Base-by-base conservation (phyloP, 2,329 filamentous ascomycete genomes). In the Orbilia brochopaga region DNA sequence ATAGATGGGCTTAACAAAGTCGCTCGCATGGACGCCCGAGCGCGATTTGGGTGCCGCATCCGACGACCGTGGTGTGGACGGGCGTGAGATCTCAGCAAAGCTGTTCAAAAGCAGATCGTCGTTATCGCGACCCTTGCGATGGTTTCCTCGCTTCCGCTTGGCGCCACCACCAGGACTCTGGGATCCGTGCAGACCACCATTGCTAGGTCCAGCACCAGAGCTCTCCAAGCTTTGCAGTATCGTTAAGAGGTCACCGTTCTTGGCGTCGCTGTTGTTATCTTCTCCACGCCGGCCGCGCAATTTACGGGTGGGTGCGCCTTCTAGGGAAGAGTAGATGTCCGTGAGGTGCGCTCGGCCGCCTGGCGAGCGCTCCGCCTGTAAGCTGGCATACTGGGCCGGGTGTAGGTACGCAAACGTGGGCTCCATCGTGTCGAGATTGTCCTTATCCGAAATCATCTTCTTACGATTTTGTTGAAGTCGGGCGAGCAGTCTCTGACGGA, bases 111-210 rank as follows among this genome's bases (percentile, higher is more conserved):
- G 37, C 10, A 59, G 48, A 17, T 70, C 66, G 21, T 70, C 66
- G 30, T 57, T 70, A 46, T 70, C 66, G 40, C 66, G 66, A 17
- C 54, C 15, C 59, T 76, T 46, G 57, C 74, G 10, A 62, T 75
- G 19, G 44, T 76, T 53, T 53, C 72, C 56, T 64, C 64, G 19
- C 63, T 76, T 56, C 58, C 75, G 37, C 50, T 75, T 59, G 51
- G 73, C 19, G 54, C 74, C 19, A 65, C 76, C 27, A 66, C 75
- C 60, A 2, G 69, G 69, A n/a, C 69, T 73, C 32, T 65, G 60
- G 17, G 69, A 61, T 10, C 69, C 69, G 40, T 65, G 61, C 17
- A 66, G n/a, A 1, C 56, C 56, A 23, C 69, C 57, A 54, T 66
- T 73, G 23, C 55, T 62, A 13, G 59, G 59, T 7, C 66, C 42